Conservation (phyloP, 2,329 filamentous ascomycete genomes). For the Stagonosporopsis vannaccii region DNA sequence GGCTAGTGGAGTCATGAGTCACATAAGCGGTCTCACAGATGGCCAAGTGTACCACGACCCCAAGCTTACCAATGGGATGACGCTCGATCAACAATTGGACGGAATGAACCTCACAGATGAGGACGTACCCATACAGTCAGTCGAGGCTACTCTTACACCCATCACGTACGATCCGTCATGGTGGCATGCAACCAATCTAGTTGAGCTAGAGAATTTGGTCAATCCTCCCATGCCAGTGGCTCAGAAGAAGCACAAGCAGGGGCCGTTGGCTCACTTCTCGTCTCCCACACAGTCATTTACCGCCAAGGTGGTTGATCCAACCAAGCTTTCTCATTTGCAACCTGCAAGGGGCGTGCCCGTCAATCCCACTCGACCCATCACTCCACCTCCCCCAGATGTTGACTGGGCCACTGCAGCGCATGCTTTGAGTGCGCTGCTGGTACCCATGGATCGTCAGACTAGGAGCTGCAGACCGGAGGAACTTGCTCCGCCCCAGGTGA, state of each 20-base stretch:
- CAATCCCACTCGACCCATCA: conserved; percentile 56
- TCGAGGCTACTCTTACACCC: conserved; percentile 27
- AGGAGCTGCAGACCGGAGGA: conserved; percentile 81
- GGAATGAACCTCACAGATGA: conserved; percentile 47
- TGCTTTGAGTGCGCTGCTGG: conserved; percentile 81
- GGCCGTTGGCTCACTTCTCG: conserved; percentile 74
- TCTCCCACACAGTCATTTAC: conserved; percentile 88
- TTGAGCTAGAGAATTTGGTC: conserved; percentile 45
- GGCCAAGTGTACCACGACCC: conserved; percentile 49
- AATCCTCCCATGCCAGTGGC: conserved; percentile 45
- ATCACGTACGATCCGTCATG: conserved; percentile 52
- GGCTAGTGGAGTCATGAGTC: conserved; percentile 86
- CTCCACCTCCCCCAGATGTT: conserved; percentile 80
- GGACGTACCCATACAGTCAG: conserved; percentile 25
- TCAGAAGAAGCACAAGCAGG: conserved; percentile 67
- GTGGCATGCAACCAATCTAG: conserved; percentile 52
- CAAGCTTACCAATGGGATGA: conserved; percentile 57
- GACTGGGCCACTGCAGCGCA: conserved; percentile 85
- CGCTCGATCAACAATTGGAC: conserved; percentile 61
- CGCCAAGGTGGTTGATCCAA: conserved; percentile 76
- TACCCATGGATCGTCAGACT: conserved; percentile 77
- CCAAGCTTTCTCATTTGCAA: conserved; percentile 67
- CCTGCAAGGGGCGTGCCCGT: conserved; percentile 56
- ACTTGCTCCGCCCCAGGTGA: conserved; percentile 66
- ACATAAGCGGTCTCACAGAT: conserved; percentile 81